Base-by-base conservation (phyloP, 805 yeast genomes). In the Peterozyma toletana region DNA sequence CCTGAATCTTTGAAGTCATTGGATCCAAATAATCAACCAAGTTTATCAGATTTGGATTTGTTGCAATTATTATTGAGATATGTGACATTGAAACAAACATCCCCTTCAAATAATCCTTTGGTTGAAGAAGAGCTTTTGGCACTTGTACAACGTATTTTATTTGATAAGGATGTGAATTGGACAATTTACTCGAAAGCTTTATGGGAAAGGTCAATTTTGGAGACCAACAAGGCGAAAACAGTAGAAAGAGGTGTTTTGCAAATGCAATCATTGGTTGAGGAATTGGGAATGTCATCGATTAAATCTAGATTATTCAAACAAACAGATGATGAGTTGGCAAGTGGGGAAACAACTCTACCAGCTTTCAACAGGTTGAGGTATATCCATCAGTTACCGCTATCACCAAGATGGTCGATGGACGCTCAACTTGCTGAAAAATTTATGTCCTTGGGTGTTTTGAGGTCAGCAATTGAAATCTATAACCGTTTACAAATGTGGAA, bases 171-270 rank as follows among this genome's bases (percentile, higher is more conserved):
- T 3, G 72, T 76, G 14, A 84, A 86, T 59, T 89, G 96, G 89
- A 64, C 85, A 1, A 60, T 91, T 3, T 88, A 81, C 54, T 78
- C 90, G 2, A 71, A 90, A 49, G 85, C 95, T 0, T 66, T 93
- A 37, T 93, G 97, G 96, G 86, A 83, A 55, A 77, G 98, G 59
- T 87, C 96, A 7, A 54, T 86, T 16, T 67, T 90, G 33, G 99
- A 93, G 59, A 77, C 96, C 0, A 71, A 73, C 40, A 81, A 80
- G 51, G 79, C 95, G 1, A 81, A 85, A 57, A 91, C 97, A 1
- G 83, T 91, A 18, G 98, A 93, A 64, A 75, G 99, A 59, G 98
- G 98, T 41, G 80, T 90, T 4, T 68, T 93, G 41, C 99, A 93
- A 63, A 81, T 93, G 83, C 91, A 90, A 43, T 82, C 95, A 3